These are phyloP conservation scores for Nemania abortiva DNA, from an alignment of 2,329 filamentous ascomycete species.

Conservation along the genomic window DNA sequence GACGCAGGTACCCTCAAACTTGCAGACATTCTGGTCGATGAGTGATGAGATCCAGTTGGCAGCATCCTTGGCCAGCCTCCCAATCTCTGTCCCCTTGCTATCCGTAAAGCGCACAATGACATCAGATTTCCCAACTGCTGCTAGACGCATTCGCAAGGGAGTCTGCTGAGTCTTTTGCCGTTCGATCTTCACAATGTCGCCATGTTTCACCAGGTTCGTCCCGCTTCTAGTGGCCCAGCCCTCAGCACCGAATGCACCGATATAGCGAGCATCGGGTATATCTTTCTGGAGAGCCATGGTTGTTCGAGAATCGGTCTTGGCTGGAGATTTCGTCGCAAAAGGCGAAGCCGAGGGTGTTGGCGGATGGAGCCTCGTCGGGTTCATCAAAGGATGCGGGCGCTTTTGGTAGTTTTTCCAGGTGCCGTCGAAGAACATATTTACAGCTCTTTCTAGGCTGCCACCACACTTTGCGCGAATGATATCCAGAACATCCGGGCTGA, in stretches of 20 bases:
- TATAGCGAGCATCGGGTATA: constrained; percentile 71
- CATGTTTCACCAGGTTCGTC: constrained; percentile 78
- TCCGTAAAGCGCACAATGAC: constrained; percentile 94
- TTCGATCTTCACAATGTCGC: constrained; percentile 87
- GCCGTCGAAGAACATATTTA: constrained; percentile 78
- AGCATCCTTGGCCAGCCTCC: constrained; percentile 85
- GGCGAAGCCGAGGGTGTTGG: constrained; percentile 23
- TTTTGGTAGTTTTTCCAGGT: constrained; percentile 69
- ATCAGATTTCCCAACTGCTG: constrained; percentile 78
- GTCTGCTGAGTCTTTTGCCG: constrained; percentile 79
- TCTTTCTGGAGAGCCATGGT: constrained; percentile 35
- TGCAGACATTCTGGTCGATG: constrained; percentile 89
- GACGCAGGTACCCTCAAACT: constrained; percentile 88
- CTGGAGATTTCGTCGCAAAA: constrained; percentile 29
- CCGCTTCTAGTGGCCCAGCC: constrained; percentile 94
- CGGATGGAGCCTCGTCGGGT: constrained; percentile 27
- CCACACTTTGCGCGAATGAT: constrained; percentile 67
- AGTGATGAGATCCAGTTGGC: constrained; percentile 93
- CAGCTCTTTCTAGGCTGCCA: constrained; percentile 70
- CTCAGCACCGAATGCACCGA: constrained; percentile 91
- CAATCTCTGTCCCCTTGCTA: constrained; percentile 81
- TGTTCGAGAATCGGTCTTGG: constrained; percentile 33
- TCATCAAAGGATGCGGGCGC: constrained; percentile 44
- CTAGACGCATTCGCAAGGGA: constrained; percentile 58
- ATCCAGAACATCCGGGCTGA: constrained; percentile 62